Evolutionary conservation across 495 filamentous ascomycete genomes (phyloP).

Genomic region (Hypoxylon fragiforme): DNA sequence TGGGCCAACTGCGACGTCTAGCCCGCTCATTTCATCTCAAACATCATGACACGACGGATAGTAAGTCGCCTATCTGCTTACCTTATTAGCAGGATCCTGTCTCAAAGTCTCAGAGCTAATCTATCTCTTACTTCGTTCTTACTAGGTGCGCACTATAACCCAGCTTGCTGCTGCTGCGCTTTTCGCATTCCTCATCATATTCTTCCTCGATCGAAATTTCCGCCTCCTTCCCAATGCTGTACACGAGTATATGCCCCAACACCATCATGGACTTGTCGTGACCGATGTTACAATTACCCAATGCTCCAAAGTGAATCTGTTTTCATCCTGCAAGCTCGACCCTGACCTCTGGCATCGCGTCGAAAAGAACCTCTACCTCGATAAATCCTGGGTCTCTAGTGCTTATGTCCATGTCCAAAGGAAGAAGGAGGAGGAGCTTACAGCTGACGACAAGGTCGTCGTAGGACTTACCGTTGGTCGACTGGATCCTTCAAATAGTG

Average conservation of each 20-base stretch:
- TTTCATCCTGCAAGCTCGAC: slow-evolving; percentile 80
- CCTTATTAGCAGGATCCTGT: not conserved
- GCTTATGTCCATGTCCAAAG: slow-evolving; percentile 85
- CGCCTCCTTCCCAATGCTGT: slow-evolving; percentile 80
- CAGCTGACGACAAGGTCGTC: slow-evolving; percentile 72
- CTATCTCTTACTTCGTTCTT: slow-evolving; percentile 25
- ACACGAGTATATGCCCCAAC: slow-evolving; percentile 79
- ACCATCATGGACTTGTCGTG: slow-evolving; percentile 78
- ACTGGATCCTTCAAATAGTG: slow-evolving; percentile 65
- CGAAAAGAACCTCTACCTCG: slow-evolving; percentile 90
- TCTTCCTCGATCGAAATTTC: slow-evolving; percentile 79
- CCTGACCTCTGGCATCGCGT: slow-evolving; percentile 77
- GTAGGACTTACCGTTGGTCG: slow-evolving; percentile 81
- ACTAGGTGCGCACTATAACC: slow-evolving; percentile 76
- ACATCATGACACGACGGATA: slow-evolving; percentile 53
- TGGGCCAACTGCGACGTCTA: slow-evolving; percentile 13
- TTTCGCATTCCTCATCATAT: slow-evolving; percentile 68
- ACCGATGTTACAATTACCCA: slow-evolving; percentile 85
- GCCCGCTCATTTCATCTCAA: slow-evolving; percentile 15
- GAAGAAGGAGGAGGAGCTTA: slow-evolving; percentile 87
- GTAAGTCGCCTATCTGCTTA: slow-evolving; percentile 33
- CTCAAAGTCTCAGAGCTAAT: slow-evolving; percentile 15
- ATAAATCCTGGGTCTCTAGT: slow-evolving; percentile 68
- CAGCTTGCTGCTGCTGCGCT: slow-evolving; percentile 72
- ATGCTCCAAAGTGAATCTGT: slow-evolving; percentile 74